Percentiles rank a stretch among this genome's conserved stretches.
These are phyloP conservation scores for Hura crepitans DNA, from an alignment of 441 rosid genomes.

Conservation along the genomic window DNA sequence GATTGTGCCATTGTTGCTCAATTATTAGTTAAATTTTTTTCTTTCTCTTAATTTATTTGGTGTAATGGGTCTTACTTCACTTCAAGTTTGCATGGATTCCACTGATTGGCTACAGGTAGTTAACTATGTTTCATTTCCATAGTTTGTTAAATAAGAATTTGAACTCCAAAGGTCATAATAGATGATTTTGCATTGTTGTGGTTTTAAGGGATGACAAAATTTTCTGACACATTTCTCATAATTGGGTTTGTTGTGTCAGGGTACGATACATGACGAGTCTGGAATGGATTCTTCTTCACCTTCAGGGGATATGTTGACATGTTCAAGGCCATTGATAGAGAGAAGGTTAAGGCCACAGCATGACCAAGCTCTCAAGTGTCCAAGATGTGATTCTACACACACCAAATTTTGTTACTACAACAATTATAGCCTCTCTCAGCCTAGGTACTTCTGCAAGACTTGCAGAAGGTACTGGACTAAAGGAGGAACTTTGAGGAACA, in stretches of 20 bases:
- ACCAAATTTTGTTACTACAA: slow-evolving; percentile 96
- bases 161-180: too few relatives aligned
- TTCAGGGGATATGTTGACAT: slow-evolving; percentile 68
- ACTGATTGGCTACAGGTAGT: slow-evolving; percentile 83
- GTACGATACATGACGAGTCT: slow-evolving; percentile 54
- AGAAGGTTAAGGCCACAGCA: slow-evolving; percentile 73
- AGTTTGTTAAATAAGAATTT: too few relatives aligned
- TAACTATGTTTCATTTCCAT: too few relatives aligned
- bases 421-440: slow-evolving; percentile 95
- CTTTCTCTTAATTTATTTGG: background rate
- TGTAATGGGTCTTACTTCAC: slow-evolving; percentile 62
- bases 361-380: slow-evolving; percentile 83
- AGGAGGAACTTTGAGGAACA: slow-evolving; percentile 86
- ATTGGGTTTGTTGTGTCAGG: slow-evolving; percentile 31
- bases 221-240: slow-evolving; percentile 20
- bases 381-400: slow-evolving; percentile 84
- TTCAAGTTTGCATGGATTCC: slow-evolving; percentile 90
- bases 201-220: background rate
- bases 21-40: background rate
- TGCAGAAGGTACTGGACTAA: slow-evolving; percentile 97
- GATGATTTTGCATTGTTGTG: background rate
- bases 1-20: background rate
- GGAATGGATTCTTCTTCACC: slow-evolving; percentile 70
- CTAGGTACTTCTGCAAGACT: slow-evolving; percentile 92
- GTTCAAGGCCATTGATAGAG: slow-evolving; percentile 76